phyloP scores from a whole-genome alignment of 768 basidiomycete genomes.

The Suillus subalutaceus region DNA sequence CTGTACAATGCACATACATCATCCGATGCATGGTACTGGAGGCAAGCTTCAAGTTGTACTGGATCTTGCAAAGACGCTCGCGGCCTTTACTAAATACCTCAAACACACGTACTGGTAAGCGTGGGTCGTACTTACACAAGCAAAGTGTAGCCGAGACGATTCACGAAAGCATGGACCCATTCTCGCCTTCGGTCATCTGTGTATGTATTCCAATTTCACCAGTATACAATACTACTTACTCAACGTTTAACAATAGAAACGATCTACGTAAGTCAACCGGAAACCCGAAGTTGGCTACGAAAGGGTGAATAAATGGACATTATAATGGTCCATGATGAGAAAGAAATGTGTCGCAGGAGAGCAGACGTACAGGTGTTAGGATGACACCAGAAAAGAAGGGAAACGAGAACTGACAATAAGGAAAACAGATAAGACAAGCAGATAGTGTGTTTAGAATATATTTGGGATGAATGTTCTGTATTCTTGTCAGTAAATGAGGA shows the following conservation, averaged over 20 bases:
- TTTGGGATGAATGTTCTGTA: slow-evolving; percentile 61
- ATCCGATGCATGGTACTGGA: background rate
- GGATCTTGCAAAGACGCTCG: background rate
- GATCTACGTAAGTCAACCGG: slow-evolving; percentile 7
- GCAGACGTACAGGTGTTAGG: slow-evolving; percentile 20
- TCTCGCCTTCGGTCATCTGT: background rate
- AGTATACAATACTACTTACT: slow-evolving; percentile 6
- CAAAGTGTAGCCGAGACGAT: background rate
- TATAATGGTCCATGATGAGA: background rate
- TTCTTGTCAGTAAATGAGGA: background rate
- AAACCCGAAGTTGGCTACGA: background rate
- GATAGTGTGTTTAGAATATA: slow-evolving; percentile 47
- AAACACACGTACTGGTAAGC: background rate
- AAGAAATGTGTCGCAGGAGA: slow-evolving; percentile 22
- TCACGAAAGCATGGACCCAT: background rate
- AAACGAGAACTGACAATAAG: slow-evolving; percentile 15
- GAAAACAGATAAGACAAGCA: slow-evolving; percentile 20
- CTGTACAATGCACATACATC: background rate
- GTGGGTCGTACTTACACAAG: background rate
- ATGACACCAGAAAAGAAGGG: slow-evolving; percentile 24
- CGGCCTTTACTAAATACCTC: background rate
- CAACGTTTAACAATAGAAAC: slow-evolving; percentile 13
- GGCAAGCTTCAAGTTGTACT: background rate
- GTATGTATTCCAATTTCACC: background rate
- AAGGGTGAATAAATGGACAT: slow-evolving; percentile 7